Percentiles rank a stretch among this genome's conserved stretches.
Conservation (phyloP, 108 stramenopile genomes). For the Ochromonas danica region DNA sequence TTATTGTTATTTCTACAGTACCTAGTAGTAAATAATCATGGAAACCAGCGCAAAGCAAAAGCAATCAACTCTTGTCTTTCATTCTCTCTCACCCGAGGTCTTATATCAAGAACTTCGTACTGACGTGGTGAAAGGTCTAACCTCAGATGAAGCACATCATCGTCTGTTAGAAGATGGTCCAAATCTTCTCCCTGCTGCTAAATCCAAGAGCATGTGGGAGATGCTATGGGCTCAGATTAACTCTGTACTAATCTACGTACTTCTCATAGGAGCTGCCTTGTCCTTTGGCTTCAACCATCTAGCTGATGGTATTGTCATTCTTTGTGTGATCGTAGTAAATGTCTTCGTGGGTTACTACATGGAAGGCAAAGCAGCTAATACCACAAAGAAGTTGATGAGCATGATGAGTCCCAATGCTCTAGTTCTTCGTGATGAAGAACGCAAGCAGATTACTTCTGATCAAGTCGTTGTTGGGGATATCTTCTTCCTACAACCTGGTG, state of each 20-base stretch:
- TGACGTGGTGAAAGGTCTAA: no score
- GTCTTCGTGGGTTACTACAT: neutral
- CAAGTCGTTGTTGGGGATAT: no score
- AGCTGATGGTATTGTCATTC: neutral
- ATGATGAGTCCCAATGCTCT: neutral
- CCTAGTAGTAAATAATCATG: no score
- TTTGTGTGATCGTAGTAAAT: neutral
- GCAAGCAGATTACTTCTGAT: no score
- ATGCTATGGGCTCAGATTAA: neutral
- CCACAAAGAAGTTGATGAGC: neutral
- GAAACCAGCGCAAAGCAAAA: no score
- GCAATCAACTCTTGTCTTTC: no score
- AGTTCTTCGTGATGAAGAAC: neutral
- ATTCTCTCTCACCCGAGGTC: no score
- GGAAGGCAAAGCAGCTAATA: neutral
- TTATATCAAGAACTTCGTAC: no score
- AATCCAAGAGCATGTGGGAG: neutral
- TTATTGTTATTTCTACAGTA: no score
- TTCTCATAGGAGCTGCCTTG: neutral
- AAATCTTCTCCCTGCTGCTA: neutral
- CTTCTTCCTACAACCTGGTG: slow-evolving; percentile 69
- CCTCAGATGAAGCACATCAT: no score
- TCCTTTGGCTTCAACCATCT: neutral
- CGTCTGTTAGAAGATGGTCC: neutral
- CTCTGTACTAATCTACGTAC: neutral